Evolutionary conservation across 2,329 filamentous ascomycete genomes (phyloP), one percentile per base, ranked within the genome.

Genomic region (Neofusicoccum laricinum): DNA sequence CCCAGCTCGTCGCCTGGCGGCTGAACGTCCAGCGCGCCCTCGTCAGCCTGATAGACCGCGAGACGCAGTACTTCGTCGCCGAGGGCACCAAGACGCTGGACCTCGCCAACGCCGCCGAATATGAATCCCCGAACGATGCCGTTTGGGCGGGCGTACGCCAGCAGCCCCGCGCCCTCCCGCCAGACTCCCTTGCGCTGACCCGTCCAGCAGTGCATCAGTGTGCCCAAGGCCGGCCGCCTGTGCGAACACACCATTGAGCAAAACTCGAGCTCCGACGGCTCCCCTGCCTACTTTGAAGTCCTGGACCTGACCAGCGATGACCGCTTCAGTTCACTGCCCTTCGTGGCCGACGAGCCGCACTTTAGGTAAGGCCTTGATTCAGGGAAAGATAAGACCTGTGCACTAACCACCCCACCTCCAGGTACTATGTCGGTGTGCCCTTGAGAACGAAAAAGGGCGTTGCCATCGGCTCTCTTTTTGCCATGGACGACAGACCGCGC

Each of bases 61-160:
- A 80, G 8, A 76, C 73, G 21, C 81, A 84, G 66, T 84, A 81
- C 64, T 79, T 84, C 32, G 70, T 85, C 15, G 81, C 81, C n/a
- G 83, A 85, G 69, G 78, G 81, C 15, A 82, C 81, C 2, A 76
- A 75, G 64, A 78, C 76, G 0, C 68, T 78, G 6, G 73, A 73
- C 58, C 70, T 82, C 10, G 74, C 75, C 32, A 69, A 80, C 34
- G 69, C 69, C 30, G 65, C 68, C 3, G 65, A 71, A 3, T 72
- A 71, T 45, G 76, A 80, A 10, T 67, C 73, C 2, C 58, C 51
- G 17, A 57, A 71, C 66, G 66, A 76, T 73, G 63, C 73, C 63
- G 61, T 75, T 62, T 71, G 78, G 78, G 78, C 68, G 66, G 79
- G 67, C 17, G 71, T 62, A 63, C 66, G 51, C 64, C 5, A n/a